phyloP scores from a whole-genome alignment of 139 green algal genomes.

The Micromonas pusilla region DNA sequence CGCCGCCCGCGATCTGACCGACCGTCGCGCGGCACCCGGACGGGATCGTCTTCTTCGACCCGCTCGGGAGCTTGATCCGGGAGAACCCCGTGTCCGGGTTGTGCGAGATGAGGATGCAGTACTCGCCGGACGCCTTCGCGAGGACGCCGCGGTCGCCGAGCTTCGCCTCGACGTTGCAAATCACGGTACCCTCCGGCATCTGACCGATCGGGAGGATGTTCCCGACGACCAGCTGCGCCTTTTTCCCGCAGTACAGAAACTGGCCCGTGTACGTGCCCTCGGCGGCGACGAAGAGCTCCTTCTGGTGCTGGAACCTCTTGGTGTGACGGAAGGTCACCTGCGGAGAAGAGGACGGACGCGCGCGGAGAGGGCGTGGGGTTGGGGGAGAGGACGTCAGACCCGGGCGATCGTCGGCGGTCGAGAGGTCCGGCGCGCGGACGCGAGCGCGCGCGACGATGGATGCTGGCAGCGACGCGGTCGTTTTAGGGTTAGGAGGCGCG shows the following conservation, averaged over 20 bases:
- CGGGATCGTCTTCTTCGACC: constrained; percentile 95
- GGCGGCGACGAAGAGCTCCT: constrained; percentile 91
- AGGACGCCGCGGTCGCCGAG: constrained; percentile 85
- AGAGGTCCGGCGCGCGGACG: background rate
- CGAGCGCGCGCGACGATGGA: background rate
- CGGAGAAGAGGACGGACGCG: constrained; percentile 11
- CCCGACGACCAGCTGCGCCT: constrained; percentile 86
- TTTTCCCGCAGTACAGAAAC: constrained; percentile 97
- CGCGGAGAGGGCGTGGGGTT: background rate
- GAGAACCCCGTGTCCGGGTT: constrained; percentile 95
- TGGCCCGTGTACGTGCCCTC: constrained; percentile 97
- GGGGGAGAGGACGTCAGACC: too few species aligned
- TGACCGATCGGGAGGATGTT: constrained; percentile 93
- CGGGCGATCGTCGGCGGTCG: too few species aligned
- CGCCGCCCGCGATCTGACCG: constrained; percentile 93
- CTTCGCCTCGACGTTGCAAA: constrained; percentile 97
- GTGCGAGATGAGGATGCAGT: constrained; percentile 94
- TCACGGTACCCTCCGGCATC: constrained; percentile 97
- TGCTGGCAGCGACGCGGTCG: background rate
- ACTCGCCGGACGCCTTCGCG: constrained; percentile 91
- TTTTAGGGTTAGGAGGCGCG: background rate
- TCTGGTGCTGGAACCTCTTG: constrained; percentile 85
- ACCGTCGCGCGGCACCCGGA: constrained; percentile 85
- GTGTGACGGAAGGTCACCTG: constrained; percentile 91
- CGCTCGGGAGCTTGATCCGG: constrained; percentile 96